Evolutionary conservation across 768 basidiomycete genomes (phyloP), one percentile per base, ranked within the genome.

Genomic region (Chalciporus pseudorubinellus): DNA sequence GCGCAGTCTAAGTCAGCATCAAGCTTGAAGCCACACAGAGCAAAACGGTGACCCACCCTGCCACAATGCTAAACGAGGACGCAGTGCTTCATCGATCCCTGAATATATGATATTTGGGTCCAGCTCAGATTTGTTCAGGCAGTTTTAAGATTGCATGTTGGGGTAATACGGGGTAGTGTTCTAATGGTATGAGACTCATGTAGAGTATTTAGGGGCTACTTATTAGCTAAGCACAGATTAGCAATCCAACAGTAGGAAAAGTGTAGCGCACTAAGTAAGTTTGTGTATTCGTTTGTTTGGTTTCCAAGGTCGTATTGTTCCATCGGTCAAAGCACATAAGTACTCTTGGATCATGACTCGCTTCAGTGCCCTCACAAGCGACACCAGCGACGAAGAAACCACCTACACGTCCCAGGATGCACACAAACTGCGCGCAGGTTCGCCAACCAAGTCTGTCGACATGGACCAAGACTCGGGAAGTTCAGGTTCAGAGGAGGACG

Each of bases 321-420:
- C n/a, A 26, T 45, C 38, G 57, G 46, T 21, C 44, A 47, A 36
- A 46, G 38, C n/a, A 40, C 20, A 45, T 13, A n/a, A n/a, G n/a
- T n/a, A 24, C 44, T 33, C 45, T 49, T 50, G 51, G 29, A 62
- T 57, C 43, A 87, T 87, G 85, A 76, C 84, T 52, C 83, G 85
- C 46, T 89, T 87, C 72, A 78, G 80, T 51, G 86, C 85, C 26
- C 78, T 79, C 63, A 71, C 74, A 16, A 82, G 79, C 67, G 84
- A 83, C 65, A 74, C 68, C 57, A 75, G 74, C 48, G 80, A 80
- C 63, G 77, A 78, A 47, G 74, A 74, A 29, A 70, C 71, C 29
- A 56, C 68, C 6, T 60, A 69, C 50, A 47, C 68, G n/a, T n/a
- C n/a, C 33, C 47, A 64, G 40, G 61, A 69, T 57, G 64, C 39